These are phyloP conservation scores for Phaffomyces opuntiae DNA, from an alignment of 805 yeast genomes.

Conservation along the genomic window DNA sequence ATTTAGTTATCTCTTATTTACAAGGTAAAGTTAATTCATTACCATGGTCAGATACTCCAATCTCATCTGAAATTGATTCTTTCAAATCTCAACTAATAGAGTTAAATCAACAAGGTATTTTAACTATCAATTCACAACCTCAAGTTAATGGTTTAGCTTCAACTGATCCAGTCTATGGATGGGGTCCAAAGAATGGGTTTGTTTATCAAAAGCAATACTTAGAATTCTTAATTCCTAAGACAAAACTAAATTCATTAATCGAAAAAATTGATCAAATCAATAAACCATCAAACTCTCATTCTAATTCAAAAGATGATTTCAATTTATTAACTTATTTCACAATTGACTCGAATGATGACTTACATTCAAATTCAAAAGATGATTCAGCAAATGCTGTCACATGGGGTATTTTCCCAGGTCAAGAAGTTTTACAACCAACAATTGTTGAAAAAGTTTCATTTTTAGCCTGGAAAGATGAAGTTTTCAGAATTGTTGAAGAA, in stretches of 20 bases:
- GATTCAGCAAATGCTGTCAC: slow-evolving; percentile 88
- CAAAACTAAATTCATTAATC: slow-evolving; percentile 30
- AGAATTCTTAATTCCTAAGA: slow-evolving; percentile 72
- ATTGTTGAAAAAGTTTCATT: slow-evolving; percentile 89
- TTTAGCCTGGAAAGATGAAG: slow-evolving; percentile 96
- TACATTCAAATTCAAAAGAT: slow-evolving; percentile 62
- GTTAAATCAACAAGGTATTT: slow-evolving; percentile 60
- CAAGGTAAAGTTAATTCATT: slow-evolving; percentile 63
- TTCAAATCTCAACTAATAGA: slow-evolving; percentile 52
- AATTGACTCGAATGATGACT: slow-evolving; percentile 49
- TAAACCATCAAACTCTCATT: slow-evolving; percentile 18
- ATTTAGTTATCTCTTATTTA: slow-evolving; percentile 62
- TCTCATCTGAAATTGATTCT: slow-evolving; percentile 64
- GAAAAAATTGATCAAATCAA: slow-evolving; percentile 41
- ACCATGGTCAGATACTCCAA: slow-evolving; percentile 95
- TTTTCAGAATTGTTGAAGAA: slow-evolving; percentile 72
- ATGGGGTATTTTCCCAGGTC: slow-evolving; percentile 97
- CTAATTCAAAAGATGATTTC: slow-evolving; percentile 27
- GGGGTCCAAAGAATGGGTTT: slow-evolving; percentile 94
- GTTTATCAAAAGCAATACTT: slow-evolving; percentile 92
- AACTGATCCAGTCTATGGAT: slow-evolving; percentile 66
- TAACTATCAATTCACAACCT: slow-evolving; percentile 94
- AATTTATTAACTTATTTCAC: slow-evolving; percentile 71
- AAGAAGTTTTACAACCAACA: slow-evolving; percentile 91
- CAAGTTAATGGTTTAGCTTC: slow-evolving; percentile 75